Percentiles rank a stretch among this genome's conserved stretches.
These are phyloP conservation scores for Zopfia rhizophila DNA, from an alignment of 2,329 filamentous ascomycete species.

Conservation along the genomic window DNA sequence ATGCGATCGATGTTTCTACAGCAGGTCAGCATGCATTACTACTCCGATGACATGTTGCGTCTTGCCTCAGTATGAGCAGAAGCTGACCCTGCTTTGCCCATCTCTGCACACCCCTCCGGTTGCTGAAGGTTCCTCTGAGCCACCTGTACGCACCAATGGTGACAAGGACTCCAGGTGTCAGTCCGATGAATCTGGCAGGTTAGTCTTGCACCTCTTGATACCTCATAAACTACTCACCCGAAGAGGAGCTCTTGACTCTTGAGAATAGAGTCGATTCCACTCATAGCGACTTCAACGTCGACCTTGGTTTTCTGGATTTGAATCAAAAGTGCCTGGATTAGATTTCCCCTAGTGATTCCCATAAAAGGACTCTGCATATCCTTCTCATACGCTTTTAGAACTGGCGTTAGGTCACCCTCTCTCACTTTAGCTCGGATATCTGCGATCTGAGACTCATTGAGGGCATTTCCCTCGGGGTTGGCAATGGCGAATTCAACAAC, in stretches of 20 bases:
- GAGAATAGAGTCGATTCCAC: slow-evolving; percentile 91
- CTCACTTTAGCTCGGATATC: slow-evolving; percentile 82
- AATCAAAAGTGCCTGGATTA: slow-evolving; percentile 90
- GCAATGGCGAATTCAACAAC: slow-evolving; percentile 95
- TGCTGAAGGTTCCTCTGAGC: slow-evolving; percentile 74
- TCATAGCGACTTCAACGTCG: slow-evolving; percentile 94
- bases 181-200: slow-evolving; percentile 77
- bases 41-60: too few relatives aligned
- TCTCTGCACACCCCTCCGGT: slow-evolving; percentile 73
- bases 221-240: slow-evolving; percentile 59
- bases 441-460: slow-evolving; percentile 76
- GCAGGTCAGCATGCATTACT: slow-evolving; percentile 7
- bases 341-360: slow-evolving; percentile 84
- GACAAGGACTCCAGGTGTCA: slow-evolving; percentile 93
- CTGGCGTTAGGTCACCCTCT: slow-evolving; percentile 92
- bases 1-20: slow-evolving; percentile 81
- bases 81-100: slow-evolving; percentile 75
- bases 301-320: slow-evolving; percentile 99
- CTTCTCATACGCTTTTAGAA: slow-evolving; percentile 89
- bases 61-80: slow-evolving; percentile 76
- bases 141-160: slow-evolving; percentile 80
- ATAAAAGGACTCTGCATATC: slow-evolving; percentile 84
- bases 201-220: slow-evolving; percentile 12
- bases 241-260: slow-evolving; percentile 98
- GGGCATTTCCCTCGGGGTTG: slow-evolving; percentile 72